These are phyloP conservation scores for Pseudomonodictys pantanalensis DNA, from an alignment of 495 filamentous ascomycete genomes.

Conservation along the genomic window DNA sequence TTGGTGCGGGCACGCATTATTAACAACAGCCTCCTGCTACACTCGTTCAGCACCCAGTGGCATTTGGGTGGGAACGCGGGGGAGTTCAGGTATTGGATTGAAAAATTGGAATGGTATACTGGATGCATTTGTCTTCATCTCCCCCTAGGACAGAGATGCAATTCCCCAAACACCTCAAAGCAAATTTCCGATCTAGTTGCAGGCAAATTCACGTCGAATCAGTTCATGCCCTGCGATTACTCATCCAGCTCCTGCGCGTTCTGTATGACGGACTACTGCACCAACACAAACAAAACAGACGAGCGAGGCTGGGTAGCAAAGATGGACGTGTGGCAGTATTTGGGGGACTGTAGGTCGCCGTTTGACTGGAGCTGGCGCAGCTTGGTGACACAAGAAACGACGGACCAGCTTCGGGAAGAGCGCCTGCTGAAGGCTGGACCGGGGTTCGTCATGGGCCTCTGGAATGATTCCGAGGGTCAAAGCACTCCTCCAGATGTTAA, in stretches of 20 bases:
- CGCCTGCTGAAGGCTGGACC: slow-evolving; percentile 12
- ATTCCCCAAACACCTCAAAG: neutral
- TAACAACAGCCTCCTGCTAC: slow-evolving; percentile 10
- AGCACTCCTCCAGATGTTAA: too few species aligned
- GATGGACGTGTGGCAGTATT: slow-evolving; percentile 9
- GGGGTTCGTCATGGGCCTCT: slow-evolving; percentile 15
- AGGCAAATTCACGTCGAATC: slow-evolving; percentile 2
- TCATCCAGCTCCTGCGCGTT: slow-evolving; percentile 19
- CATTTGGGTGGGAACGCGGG: slow-evolving; percentile 14
- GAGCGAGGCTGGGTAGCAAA: slow-evolving; percentile 10
- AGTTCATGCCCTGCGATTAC: slow-evolving; percentile 18
- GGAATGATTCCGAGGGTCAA: slow-evolving; percentile 20
- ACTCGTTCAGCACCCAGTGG: slow-evolving; percentile 12
- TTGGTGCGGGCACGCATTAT: slow-evolving; percentile 12
- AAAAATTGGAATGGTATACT: neutral
- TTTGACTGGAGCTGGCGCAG: slow-evolving; percentile 25
- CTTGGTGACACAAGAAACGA: neutral
- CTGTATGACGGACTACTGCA: slow-evolving; percentile 24
- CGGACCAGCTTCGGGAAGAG: slow-evolving; percentile 8
- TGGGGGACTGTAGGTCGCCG: slow-evolving; percentile 22
- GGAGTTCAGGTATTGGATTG: slow-evolving; percentile 14
- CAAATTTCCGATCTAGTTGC: slow-evolving; percentile 19
- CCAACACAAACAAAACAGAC: slow-evolving; percentile 15
- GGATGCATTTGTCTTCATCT: slow-evolving; percentile 16
- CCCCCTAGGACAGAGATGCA: slow-evolving; percentile 1